A percentile compares a stretch with the other conserved stretches of the same genome.
These are phyloP conservation scores for Simplicillium aogashimaense DNA, from an alignment of 2,329 filamentous ascomycete genomes.

Conservation along the genomic window DNA sequence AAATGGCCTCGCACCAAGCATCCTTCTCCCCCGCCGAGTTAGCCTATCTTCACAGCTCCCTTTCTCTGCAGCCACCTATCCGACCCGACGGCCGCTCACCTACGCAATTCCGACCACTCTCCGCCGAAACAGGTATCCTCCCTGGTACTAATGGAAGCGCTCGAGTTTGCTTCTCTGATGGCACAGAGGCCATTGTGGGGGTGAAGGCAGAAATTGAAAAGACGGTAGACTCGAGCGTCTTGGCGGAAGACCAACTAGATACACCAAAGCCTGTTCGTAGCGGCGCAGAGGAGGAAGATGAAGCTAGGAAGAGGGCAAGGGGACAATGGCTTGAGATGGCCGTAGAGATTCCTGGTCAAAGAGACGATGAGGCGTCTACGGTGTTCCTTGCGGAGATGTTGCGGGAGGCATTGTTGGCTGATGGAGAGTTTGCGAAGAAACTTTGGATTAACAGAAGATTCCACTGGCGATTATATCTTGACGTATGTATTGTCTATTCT, in stretches of 20 bases:
- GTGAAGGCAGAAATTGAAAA: conserved; percentile 91
- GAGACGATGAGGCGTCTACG: conserved; percentile 85
- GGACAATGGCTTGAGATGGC: conserved; percentile 79
- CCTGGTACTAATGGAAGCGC: conserved; percentile 88
- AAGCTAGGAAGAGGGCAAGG: conserved; percentile 30
- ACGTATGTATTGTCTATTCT: conserved; percentile 48
- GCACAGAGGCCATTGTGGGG: conserved; percentile 90
- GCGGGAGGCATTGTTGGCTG: conserved; percentile 71
- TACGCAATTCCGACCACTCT: conserved; percentile 81
- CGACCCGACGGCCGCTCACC: conserved; percentile 77
- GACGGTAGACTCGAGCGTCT: conserved; percentile 30
- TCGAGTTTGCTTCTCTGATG: conserved; percentile 87
- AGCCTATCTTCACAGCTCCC: conserved; percentile 84
- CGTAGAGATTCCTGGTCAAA: conserved; percentile 81
- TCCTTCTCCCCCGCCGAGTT: conserved; percentile 92
- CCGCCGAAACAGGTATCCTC: conserved; percentile 82
- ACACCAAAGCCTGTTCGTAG: conserved; percentile 20
- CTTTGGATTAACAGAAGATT: conserved; percentile 84
- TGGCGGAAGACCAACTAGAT: conserved; percentile 16
- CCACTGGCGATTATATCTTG: conserved; percentile 94
- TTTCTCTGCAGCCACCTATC: conserved; percentile 72
- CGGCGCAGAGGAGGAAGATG: conserved; percentile 28
- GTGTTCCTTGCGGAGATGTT: conserved; percentile 85
- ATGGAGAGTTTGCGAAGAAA: conserved; percentile 57
- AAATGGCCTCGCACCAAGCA: conserved; percentile 58